Conservation (phyloP, 768 basidiomycete species). For the Tylopilus vinaceipallidus region DNA sequence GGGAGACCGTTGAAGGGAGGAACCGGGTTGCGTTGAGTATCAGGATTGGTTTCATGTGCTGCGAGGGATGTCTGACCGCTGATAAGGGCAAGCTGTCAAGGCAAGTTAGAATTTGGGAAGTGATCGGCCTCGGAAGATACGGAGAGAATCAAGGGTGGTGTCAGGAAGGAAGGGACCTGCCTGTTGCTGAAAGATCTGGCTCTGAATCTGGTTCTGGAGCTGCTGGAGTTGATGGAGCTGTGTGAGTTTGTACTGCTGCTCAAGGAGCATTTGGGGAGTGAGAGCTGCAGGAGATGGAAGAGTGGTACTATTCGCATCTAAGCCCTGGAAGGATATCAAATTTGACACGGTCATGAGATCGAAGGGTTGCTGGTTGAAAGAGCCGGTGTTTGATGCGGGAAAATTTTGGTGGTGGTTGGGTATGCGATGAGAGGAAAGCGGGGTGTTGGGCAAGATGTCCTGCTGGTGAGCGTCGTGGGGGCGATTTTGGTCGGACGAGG, state of each 20-base stretch:
- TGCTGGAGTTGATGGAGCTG: constrained; percentile 78
- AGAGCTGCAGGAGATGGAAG: constrained; percentile 22
- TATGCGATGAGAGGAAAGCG: constrained; percentile 14
- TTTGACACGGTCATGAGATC: constrained; percentile 46
- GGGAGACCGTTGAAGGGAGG: constrained; percentile 52
- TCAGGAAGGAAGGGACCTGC: constrained; percentile 38
- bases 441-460: constrained; percentile 5
- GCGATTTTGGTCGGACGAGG: constrained; percentile 25
- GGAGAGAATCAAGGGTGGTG: constrained; percentile 1
- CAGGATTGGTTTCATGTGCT: constrained; percentile 34
- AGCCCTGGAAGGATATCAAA: constrained; percentile 49
- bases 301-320: constrained; percentile 27
- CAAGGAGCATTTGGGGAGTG: constrained; percentile 54
- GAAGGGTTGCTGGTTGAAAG: constrained; percentile 38
- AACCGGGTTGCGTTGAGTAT: constrained; percentile 36
- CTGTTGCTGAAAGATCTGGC: constrained; percentile 89
- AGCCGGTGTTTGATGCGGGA: constrained; percentile 6
- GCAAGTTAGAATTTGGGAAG: constrained; percentile 10
- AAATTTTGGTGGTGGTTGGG: constrained; percentile 3
- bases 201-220: constrained; percentile 81
- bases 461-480: constrained; percentile 23
- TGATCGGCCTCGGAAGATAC: constrained; percentile 1
- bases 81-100: constrained; percentile 63
- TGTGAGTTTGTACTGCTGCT: constrained; percentile 76
- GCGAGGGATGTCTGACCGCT: constrained; percentile 42